Base-by-base conservation (phyloP, 352 stramenopile species). In the Thraustochytrium striatum region DNA sequence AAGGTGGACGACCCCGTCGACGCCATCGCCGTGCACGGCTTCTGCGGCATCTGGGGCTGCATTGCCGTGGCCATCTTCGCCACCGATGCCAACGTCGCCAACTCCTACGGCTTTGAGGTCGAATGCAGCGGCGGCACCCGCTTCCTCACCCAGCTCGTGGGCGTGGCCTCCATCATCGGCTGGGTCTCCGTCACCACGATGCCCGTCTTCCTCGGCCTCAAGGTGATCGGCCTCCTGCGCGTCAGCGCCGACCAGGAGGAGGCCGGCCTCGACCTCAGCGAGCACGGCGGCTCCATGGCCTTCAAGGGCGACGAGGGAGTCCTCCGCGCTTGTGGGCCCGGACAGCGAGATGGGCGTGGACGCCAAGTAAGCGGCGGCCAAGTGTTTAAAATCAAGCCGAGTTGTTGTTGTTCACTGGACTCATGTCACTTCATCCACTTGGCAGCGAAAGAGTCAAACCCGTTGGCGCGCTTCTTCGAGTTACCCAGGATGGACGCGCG, bases 141-240 rank as follows among this genome's bases (percentile, higher is more conserved):
- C 50, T 38, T 85, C 3, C 73, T 19, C 33, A 81, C 78, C 41
- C 79, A 83, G 70, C 47, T 85, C 44, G 61, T 83, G 3, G 82
- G 55, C 35, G 69, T 83, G 3, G n/a, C 81, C 39, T 44, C 32
- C 68, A 86, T 90, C 39, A 35, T 84, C 53, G 84, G 61, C 57
- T 90, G 85, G 86, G 82, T 85, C 9, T 44, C 82, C 19, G 50
- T 83, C 35, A 82, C 72, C 2, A 85, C 87, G 72, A 52, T 78
- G 0, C 85, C 86, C 36, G 87, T 90, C 61, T 91, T 89, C 72
- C 19, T 81, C 9, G 21, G 85, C n/a, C 28, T 85, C 41, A 79
- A 81, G 52, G 16, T 78, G 3, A 33, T 84, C 38, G 75, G 75
- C 44, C 21, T 82, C 47, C 53, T 83, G 35, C 79, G 82, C 53